phyloP scores from a whole-genome alignment of 805 yeast species.

The Yamadazyma tumulicola region DNA sequence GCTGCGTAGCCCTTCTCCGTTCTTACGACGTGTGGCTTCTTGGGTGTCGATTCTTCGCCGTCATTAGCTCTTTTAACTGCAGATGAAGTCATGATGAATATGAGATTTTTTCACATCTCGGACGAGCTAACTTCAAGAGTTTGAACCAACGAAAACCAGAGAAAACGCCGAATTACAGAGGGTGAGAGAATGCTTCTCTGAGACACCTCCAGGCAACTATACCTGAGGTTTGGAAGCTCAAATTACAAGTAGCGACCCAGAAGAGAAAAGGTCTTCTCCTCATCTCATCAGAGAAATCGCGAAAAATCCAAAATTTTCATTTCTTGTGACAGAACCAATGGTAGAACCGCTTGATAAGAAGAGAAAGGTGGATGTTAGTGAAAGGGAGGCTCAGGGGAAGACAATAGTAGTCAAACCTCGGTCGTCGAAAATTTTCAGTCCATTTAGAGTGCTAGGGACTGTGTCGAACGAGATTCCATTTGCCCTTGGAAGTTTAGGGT shows the following conservation, averaged over 20 bases:
- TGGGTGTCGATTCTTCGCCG: slow-evolving; percentile 7
- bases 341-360: slow-evolving; percentile 30
- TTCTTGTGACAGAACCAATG: slow-evolving; percentile 13
- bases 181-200: no score
- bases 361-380: slow-evolving; percentile 30
- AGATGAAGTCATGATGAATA: slow-evolving; percentile 1
- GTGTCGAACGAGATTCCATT: slow-evolving; percentile 86
- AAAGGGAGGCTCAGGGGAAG: slow-evolving; percentile 1
- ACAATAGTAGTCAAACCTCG: no score
- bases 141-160: background rate
- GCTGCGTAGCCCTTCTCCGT: slow-evolving; percentile 63
- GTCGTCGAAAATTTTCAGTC: slow-evolving; percentile 61
- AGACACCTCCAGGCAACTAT: no score
- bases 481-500: slow-evolving; percentile 84
- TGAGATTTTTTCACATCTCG: no score
- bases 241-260: no score
- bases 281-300: background rate
- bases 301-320: no score
- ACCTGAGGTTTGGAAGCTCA: no score
- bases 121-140: no score
- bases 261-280: no score
- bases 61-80: slow-evolving; percentile 9
- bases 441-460: slow-evolving; percentile 82
- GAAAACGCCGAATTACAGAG: background rate
- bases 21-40: slow-evolving; percentile 14